Evolutionary conservation across 228 moss, liverwort and hornwort species (phyloP).

Genomic region (Sphagnum magellanicum): DNA sequence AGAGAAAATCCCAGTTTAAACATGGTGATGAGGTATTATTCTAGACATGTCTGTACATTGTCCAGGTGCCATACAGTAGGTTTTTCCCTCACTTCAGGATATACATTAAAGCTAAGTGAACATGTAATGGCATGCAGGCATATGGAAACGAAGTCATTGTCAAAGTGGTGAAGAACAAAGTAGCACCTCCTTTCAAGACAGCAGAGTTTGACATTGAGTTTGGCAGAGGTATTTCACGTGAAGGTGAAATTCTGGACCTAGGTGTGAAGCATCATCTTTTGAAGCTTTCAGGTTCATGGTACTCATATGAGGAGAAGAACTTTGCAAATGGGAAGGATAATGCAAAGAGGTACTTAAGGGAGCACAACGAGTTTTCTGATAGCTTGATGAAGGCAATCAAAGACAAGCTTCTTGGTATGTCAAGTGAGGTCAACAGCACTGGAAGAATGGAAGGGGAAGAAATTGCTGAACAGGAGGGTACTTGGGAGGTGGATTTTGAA

Average conservation of each 20-base stretch:
- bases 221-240: constrained; percentile 67
- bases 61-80: background rate
- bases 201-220: constrained; percentile 79
- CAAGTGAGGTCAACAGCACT: background rate
- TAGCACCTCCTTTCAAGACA: constrained; percentile 69
- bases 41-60: background rate
- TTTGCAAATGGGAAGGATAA: constrained; percentile 70
- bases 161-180: constrained; percentile 73
- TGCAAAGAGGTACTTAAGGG: constrained; percentile 59
- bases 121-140: constrained; percentile 11
- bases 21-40: constrained; percentile 60
- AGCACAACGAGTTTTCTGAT: constrained; percentile 41
- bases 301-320: constrained; percentile 51
- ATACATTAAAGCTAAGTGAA: background rate
- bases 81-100: background rate
- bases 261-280: constrained; percentile 42
- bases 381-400: constrained; percentile 47
- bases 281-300: constrained; percentile 63
- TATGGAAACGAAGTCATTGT: constrained; percentile 48
- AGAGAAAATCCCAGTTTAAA: constrained; percentile 52
- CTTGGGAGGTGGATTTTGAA: no score
- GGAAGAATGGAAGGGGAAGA: background rate
- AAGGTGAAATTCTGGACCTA: constrained; percentile 66
- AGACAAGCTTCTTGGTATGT: constrained; percentile 23
- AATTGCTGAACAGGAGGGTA: no score